phyloP scores from a whole-genome alignment of 345 rosid species.

The Adansonia digitata region DNA sequence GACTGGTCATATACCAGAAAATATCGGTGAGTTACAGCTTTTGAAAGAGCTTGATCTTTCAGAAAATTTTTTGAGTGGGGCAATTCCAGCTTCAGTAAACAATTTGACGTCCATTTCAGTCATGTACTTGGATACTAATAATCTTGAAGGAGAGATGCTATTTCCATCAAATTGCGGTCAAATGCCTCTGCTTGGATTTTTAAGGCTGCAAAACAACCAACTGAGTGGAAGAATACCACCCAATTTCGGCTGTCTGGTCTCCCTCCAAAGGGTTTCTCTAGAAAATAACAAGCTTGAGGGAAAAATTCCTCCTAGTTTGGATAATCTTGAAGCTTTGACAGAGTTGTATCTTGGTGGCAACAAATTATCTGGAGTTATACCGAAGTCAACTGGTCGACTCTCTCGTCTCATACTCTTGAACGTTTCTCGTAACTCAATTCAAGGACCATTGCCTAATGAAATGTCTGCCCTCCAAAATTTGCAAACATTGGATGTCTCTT shows the following conservation, averaged over 20 bases:
- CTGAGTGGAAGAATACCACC: constrained; percentile 36
- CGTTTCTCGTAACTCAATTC: constrained; percentile 36
- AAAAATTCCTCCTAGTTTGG: constrained; percentile 40
- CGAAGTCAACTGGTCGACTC: constrained; percentile 36
- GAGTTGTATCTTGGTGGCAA: constrained; percentile 47
- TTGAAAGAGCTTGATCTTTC: constrained; percentile 48
- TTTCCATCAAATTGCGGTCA: constrained; percentile 33
- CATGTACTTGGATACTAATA: constrained; percentile 38
- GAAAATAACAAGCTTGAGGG: constrained; percentile 47
- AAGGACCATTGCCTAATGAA: constrained; percentile 38
- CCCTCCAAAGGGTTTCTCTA: constrained; percentile 45
- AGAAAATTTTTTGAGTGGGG: constrained; percentile 32
- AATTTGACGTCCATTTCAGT: constrained; percentile 33
- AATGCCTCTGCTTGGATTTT: constrained; percentile 37
- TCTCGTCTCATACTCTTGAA: constrained; percentile 31
- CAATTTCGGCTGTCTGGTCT: constrained; percentile 27
- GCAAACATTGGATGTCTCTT: constrained; percentile 46
- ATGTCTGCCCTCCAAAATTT: constrained; percentile 42
- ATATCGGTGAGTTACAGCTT: constrained; percentile 33
- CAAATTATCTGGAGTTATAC: constrained; percentile 31
- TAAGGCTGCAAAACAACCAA: constrained; percentile 41
- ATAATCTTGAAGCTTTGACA: constrained; percentile 35
- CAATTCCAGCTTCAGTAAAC: constrained; percentile 34
- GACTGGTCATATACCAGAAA: constrained; percentile 34
- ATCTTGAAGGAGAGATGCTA: constrained; percentile 38